Evolutionary conservation across 495 filamentous ascomycete species (phyloP).

Genomic region (Aspergillus biplanus): DNA sequence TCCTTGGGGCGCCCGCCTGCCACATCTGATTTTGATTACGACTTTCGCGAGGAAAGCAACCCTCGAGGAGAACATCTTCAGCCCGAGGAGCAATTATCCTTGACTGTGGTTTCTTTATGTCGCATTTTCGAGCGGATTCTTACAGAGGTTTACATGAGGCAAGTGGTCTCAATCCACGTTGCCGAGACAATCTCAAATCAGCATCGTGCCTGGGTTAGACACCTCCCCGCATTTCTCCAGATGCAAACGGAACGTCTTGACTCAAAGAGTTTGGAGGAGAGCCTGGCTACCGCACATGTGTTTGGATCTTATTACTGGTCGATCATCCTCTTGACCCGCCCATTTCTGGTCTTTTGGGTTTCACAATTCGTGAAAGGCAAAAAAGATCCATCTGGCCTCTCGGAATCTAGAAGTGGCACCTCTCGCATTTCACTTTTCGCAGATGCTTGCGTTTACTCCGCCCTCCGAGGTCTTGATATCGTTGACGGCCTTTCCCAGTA

Average conservation of each 20-base stretch:
- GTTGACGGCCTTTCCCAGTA: slow-evolving; percentile 61
- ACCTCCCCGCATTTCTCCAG: slow-evolving; percentile 38
- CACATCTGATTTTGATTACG: slow-evolving; percentile 61
- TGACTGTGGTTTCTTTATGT: slow-evolving; percentile 48
- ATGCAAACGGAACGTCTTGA: slow-evolving; percentile 40
- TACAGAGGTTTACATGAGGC: slow-evolving; percentile 67
- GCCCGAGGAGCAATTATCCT: slow-evolving; percentile 39
- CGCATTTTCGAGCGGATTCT: slow-evolving; percentile 69
- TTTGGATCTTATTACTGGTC: slow-evolving; percentile 75
- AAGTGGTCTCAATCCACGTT: slow-evolving; percentile 67
- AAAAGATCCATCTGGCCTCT: slow-evolving; percentile 26
- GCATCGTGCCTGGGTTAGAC: slow-evolving; percentile 49
- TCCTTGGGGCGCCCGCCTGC: slow-evolving; percentile 64
- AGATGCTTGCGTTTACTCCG: slow-evolving; percentile 71
- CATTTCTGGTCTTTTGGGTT: slow-evolving; percentile 66
- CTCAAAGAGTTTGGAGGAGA: slow-evolving; percentile 52
- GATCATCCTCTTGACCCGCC: slow-evolving; percentile 68
- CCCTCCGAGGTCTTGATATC: slow-evolving; percentile 66
- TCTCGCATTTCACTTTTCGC: slow-evolving; percentile 65
- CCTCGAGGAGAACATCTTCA: slow-evolving; percentile 28
- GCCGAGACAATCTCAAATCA: slow-evolving; percentile 68
- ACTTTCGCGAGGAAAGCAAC: slow-evolving; percentile 42
- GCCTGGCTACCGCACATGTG: slow-evolving; percentile 66
- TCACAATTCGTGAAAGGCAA: slow-evolving; percentile 49
- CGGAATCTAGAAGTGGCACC: slow-evolving; percentile 32